Percentiles rank a stretch among this genome's conserved stretches.
These are phyloP conservation scores for Sextonia rubra DNA, from an alignment of 164 flowering plant genomes.

Conservation along the genomic window DNA sequence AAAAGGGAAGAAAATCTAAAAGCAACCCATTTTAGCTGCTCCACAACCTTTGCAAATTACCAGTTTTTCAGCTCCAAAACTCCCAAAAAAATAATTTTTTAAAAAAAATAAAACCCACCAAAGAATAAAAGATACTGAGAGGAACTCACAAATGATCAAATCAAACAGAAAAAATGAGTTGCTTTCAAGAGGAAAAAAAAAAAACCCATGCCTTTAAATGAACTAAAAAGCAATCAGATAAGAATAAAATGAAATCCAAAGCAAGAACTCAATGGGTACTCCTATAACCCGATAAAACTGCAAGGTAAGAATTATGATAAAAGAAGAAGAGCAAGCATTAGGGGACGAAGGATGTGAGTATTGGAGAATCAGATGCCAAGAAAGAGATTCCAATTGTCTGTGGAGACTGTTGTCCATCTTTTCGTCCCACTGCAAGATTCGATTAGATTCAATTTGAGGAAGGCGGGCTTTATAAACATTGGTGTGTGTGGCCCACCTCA, in stretches of 20 bases:
- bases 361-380: constrained; percentile 26
- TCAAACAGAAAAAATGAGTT: background rate
- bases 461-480: too few relatives aligned
- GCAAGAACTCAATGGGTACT: background rate
- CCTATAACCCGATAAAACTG: background rate
- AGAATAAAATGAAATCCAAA: background rate
- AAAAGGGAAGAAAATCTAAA: too few relatives aligned
- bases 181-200: background rate
- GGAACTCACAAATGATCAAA: background rate
- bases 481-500: too few relatives aligned
- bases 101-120: too few relatives aligned
- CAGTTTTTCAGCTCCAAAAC: too few relatives aligned
- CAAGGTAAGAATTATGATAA: background rate
- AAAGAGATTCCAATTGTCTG: constrained; percentile 31
- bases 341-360: constrained; percentile 21
- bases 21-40: too few relatives aligned
- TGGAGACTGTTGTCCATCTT: constrained; percentile 26
- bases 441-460: too few relatives aligned
- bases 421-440: background rate
- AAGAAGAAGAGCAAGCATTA: constrained; percentile 3
- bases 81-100: too few relatives aligned
- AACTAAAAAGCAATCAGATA: background rate
- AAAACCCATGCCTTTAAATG: background rate
- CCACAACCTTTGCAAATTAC: too few relatives aligned
- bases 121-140: too few relatives aligned